Base-by-base conservation (phyloP, 345 rosid species). In the Acer yangbiense region DNA sequence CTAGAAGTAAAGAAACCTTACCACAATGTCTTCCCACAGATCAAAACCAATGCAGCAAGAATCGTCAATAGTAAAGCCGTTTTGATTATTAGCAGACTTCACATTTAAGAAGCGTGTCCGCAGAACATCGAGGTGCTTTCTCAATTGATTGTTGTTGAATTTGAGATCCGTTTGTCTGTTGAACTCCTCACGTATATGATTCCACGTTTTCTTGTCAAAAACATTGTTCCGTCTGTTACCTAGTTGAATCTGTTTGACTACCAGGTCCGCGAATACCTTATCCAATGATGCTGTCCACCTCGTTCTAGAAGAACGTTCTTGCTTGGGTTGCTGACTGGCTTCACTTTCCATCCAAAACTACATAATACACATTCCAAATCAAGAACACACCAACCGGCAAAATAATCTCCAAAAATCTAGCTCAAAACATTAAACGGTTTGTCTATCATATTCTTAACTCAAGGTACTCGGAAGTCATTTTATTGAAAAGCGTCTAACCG, bases 201-300 rank as follows among this genome's bases (percentile, higher is more conserved):
- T 85, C 98, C 97, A 90, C 1, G 95, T 86, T 73, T 90, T 94
- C 84, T 90, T 90, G 70, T 92, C 94, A 69, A 94, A 92, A 25
- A 87, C 86, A 83, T 86, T 84, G 80, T 90, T 88, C 5, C 87
- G 91, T 55, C 94, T 89, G 77, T 88, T 90, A 10, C 97, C 97
- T 58, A 78, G 78, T 63, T 84, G 87, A 77, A 94, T 94, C 82
- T 92, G 97, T 74, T 87, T 84, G 29, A 92, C 89, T n/a, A 94
- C 88, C 79, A 92, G 80, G 83, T 94, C 95, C 6, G 93, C 94
- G 54, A 92, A 90, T 70, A 88, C 81, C 86, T 75, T 90, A 83
- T 94, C 97, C 7, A 85, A 87, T 35, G 82, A 79, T 17, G 88
- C 79, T 1, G 93, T 89, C 98, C 98, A 93, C 86, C 92, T 81